Evolutionary conservation across 768 basidiomycete species (phyloP), one percentile per base, ranked within the genome.

Genomic region (Grammothele lineata): DNA sequence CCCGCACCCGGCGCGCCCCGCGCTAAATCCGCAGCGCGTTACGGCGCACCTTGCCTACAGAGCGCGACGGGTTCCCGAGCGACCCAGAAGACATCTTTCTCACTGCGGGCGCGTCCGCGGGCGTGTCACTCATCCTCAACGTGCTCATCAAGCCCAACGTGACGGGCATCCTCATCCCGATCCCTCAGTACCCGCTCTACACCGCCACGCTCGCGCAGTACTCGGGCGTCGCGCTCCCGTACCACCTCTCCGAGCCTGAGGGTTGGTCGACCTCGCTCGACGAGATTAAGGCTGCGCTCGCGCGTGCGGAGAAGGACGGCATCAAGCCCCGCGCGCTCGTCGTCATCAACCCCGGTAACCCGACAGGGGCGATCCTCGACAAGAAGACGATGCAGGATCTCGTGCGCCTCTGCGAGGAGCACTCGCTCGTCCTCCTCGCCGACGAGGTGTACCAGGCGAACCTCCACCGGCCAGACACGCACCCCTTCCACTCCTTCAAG

Each of bases 361-460:
- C 96, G 18, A 98, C 96, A 0, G 96, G 95, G 34, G 80, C 85
- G 4, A 75, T 95, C 41, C 78, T 99, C 10, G 77, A 83, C 53
- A 73, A 79, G 48, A 54, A 66, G 23, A 88, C 87, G 18, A 88
- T 92, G 74, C 70, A 75, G 47, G 70, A 77, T 40, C 77, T 99
- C 47, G 81, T 96, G n/a, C 68, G 80, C 22, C 67, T 98, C 9
- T 95, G 92, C 68, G 88, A 93, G 62, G 74, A 87, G 55, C 73
- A 97, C 68, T 72, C 73, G 6, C 81, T 99, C 47, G 86, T 95
- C 18, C 80, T 99, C 41, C 79, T 98, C 54, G 95, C 95, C 0
- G 95, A 99, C 66, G 95, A 99, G 66, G 95, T 99, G n/a, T 97
- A 99, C 75, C 95, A 99, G 68, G 71, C 70, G 57, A 98, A 98